Percentiles rank a stretch among this genome's conserved stretches.
Conservation (phyloP, 2,329 filamentous ascomycete species). For the Pyrenochaeta sp. region DNA sequence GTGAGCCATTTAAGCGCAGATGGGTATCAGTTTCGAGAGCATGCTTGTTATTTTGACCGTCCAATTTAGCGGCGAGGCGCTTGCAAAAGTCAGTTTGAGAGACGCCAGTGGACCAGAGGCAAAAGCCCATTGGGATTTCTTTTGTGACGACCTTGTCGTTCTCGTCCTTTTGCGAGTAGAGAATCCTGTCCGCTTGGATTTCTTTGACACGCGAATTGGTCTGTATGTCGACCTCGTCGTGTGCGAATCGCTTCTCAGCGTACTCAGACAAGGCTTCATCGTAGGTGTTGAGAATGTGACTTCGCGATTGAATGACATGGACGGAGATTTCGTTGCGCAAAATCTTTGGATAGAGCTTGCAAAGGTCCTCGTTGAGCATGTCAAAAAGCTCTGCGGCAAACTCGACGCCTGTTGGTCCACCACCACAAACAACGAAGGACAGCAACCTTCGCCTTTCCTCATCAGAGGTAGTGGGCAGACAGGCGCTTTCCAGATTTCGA, state of each 20-base stretch:
- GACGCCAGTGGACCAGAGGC: slow-evolving; percentile 96
- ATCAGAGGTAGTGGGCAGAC: slow-evolving; percentile 89
- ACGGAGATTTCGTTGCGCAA: slow-evolving; percentile 98
- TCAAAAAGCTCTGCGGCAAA: slow-evolving; percentile 97
- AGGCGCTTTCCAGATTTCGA: slow-evolving; percentile 88
- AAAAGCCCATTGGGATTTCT: slow-evolving; percentile 95
- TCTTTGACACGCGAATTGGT: slow-evolving; percentile 95
- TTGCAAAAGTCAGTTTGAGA: slow-evolving; percentile 83
- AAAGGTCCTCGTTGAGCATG: slow-evolving; percentile 93
- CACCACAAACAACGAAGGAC: slow-evolving; percentile 95
- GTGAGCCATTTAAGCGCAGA: slow-evolving; percentile 85
- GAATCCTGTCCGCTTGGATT: slow-evolving; percentile 80
- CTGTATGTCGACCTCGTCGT: slow-evolving; percentile 89
- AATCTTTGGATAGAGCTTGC: slow-evolving; percentile 77
- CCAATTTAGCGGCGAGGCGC: slow-evolving; percentile 78
- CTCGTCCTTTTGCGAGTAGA: slow-evolving; percentile 84
- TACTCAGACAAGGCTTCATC: slow-evolving; percentile 93
- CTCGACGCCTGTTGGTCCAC: slow-evolving; percentile 95
- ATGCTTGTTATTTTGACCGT: slow-evolving; percentile 83
- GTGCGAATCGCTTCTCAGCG: slow-evolving; percentile 87
- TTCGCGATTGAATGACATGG: slow-evolving; percentile 92
- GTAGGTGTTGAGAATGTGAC: slow-evolving; percentile 97
- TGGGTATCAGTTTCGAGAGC: slow-evolving; percentile 95
- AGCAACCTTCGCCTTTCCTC: slow-evolving; percentile 86
- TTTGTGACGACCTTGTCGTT: slow-evolving; percentile 82